Evolutionary conservation across 768 basidiomycete genomes (phyloP), one percentile per base, ranked within the genome.

Genomic region (Hygrophoropsis aurantiaca): DNA sequence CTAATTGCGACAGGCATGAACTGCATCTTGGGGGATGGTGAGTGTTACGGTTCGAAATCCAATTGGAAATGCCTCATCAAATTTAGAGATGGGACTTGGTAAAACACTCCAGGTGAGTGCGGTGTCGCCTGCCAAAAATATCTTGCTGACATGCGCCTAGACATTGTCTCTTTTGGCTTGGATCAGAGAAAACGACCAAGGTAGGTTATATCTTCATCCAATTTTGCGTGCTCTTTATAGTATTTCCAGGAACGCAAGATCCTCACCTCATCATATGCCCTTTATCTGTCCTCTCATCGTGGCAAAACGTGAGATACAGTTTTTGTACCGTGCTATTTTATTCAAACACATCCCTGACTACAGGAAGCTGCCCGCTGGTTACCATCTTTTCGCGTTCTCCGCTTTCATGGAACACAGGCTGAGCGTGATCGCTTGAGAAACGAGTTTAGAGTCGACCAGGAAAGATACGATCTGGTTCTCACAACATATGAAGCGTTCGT

Each of bases 191-290:
- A 68, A 58, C 19, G 67, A 74, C 11, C 64, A 70, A 37, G 72
- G 80, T 69, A 40, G 47, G 56, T 55, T 5, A 55, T 51, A 30
- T 43, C 24, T 25, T 45, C 9, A 18, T 37, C n/a, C 18, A 18
- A 11, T 40, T 13, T 11, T 9, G 7, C 5, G 15, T 33, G 16
- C 39, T 41, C 3, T 19, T 19, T 11, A 41, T 1, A 39, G 7
- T 36, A 18, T 37, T 40, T 16, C 27, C 43, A 76, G 75, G 67
- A 8, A 53, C 47, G n/a, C 64, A 61, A 19, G 80, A 81, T 26
- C 84, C 86, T 9, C 85, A 87, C 63, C 74, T 89, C 21, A 77
- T 89, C 38, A 75, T 88, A 44, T 88, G 86, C 57, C 87, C 87
- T 0, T 73, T 89, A 3, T 85, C 84, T 7, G 82, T 84, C 27